Evolutionary conservation across 345 rosid genomes (phyloP).

Genomic region (Cardiospermum halicacabum): DNA sequence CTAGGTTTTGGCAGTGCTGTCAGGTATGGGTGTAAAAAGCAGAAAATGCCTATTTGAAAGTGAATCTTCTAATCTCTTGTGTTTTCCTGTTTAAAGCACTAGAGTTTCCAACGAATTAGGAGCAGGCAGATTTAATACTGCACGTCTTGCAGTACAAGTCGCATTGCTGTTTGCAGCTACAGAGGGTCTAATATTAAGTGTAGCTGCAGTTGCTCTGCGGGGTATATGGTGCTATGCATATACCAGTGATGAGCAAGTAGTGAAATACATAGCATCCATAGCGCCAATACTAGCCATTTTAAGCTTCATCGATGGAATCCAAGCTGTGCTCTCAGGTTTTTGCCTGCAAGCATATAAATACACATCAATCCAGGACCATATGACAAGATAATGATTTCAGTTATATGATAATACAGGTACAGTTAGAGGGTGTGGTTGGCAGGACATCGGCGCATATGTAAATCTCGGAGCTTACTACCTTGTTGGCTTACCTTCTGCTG

Average conservation of each 20-base stretch:
- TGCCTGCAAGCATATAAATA: too few relatives aligned
- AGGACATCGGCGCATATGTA: slow-evolving; percentile 25
- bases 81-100: slow-evolving; percentile 15
- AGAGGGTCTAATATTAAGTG: slow-evolving; percentile 19
- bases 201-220: slow-evolving; percentile 11
- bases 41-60: neutral
- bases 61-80: neutral
- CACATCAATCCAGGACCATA: too few relatives aligned
- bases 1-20: slow-evolving; percentile 32
- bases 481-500: slow-evolving; percentile 29
- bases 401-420: too few relatives aligned
- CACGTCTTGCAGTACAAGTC: slow-evolving; percentile 14
- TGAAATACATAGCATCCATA: slow-evolving; percentile 18
- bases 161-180: slow-evolving; percentile 20
- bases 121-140: slow-evolving; percentile 24
- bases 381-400: too few relatives aligned
- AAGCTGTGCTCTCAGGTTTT: slow-evolving; percentile 20
- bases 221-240: slow-evolving; percentile 23
- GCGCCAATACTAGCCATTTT: slow-evolving; percentile 31
- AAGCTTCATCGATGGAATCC: slow-evolving; percentile 42
- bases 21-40: slow-evolving; percentile 15
- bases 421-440: slow-evolving; percentile 43
- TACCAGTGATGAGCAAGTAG: slow-evolving; percentile 21
- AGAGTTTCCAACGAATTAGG: slow-evolving; percentile 39
- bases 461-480: slow-evolving; percentile 32